Conservation (phyloP, 768 basidiomycete species). For the Chalciporus chontae region DNA sequence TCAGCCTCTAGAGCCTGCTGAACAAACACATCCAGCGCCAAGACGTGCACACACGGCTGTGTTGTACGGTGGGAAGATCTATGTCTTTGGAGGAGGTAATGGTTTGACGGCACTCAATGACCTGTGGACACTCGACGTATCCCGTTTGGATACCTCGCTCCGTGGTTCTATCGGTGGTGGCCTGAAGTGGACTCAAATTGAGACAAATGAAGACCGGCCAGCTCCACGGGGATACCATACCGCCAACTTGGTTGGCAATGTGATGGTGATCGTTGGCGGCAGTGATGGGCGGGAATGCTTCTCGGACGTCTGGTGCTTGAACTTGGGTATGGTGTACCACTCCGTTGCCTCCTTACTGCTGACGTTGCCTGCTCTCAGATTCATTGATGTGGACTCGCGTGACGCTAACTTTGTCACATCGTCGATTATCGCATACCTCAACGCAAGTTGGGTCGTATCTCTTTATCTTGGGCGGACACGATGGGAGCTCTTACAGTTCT, state of each 20-base stretch:
- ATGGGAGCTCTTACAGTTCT: conserved; percentile 67
- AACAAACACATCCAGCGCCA: conserved; percentile 59
- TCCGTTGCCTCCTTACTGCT: not conserved
- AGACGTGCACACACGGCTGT: conserved; percentile 89
- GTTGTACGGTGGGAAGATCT: conserved; percentile 64
- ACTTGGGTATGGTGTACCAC: conserved; percentile 64
- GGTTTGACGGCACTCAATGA: conserved; percentile 88
- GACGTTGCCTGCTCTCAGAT: conserved; percentile 12
- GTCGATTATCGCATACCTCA: conserved; percentile 78
- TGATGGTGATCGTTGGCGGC: conserved; percentile 88
- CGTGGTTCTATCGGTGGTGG: conserved; percentile 8
- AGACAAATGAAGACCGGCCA: conserved; percentile 55
- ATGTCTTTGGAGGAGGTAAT: conserved; percentile 93
- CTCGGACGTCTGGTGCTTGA: conserved; percentile 82
- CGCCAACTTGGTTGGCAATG: conserved; percentile 78
- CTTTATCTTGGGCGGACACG: conserved; percentile 87
- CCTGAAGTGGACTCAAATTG: conserved; percentile 58
- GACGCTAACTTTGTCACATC: conserved; percentile 33
- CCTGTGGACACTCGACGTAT: conserved; percentile 81
- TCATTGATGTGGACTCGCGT: conserved; percentile 28
- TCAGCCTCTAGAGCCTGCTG: conserved; percentile 4
- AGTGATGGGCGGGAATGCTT: conserved; percentile 89
- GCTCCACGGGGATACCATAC: conserved; percentile 84
- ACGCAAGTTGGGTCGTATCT: conserved; percentile 92
- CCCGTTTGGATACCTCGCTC: conserved; percentile 32